Percentiles rank a stretch among this genome's conserved stretches.
These are phyloP conservation scores for Apiospora sp. DNA, from an alignment of 2,329 filamentous ascomycete species.

Conservation along the genomic window DNA sequence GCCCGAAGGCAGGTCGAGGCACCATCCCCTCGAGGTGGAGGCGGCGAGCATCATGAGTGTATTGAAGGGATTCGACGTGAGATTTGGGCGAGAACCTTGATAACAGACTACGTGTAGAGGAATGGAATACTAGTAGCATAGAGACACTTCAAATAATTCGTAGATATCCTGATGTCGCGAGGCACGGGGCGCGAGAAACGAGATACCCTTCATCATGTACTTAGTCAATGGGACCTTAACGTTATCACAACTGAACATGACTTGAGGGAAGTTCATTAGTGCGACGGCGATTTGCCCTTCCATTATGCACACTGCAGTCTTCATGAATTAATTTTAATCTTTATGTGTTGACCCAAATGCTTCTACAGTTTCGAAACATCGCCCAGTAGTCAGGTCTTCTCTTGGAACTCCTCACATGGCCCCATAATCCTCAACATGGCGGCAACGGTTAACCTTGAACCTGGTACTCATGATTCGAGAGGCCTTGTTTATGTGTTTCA, in stretches of 20 bases:
- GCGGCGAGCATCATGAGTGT: conserved; percentile 87
- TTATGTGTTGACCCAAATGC: background rate
- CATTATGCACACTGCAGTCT: background rate
- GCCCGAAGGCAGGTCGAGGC: conserved; percentile 33
- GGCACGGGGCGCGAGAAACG: conserved; percentile 4
- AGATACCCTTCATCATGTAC: conserved; percentile 14
- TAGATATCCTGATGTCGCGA: background rate
- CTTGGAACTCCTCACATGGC: background rate
- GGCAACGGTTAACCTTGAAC: background rate
- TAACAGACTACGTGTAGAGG: conserved; percentile 32
- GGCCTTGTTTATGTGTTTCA: background rate
- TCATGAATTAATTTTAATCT: background rate
- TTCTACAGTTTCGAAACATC: background rate
- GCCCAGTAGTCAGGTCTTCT: too few relatives aligned
- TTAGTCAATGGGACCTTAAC: background rate
- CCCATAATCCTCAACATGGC: background rate
- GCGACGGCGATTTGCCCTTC: background rate
- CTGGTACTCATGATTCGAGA: too few relatives aligned
- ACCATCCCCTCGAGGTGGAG: conserved; percentile 75
- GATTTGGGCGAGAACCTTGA: conserved; percentile 64
- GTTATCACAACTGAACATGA: background rate
- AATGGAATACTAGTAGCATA: background rate
- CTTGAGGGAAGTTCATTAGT: background rate
- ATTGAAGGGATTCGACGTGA: conserved; percentile 80
- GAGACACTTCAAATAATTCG: conserved; percentile 18